Percentiles rank a stretch among this genome's conserved stretches.
phyloP scores from a whole-genome alignment of 371 early-diverging fungal species.

The Nosema muscidifuracis region DNA sequence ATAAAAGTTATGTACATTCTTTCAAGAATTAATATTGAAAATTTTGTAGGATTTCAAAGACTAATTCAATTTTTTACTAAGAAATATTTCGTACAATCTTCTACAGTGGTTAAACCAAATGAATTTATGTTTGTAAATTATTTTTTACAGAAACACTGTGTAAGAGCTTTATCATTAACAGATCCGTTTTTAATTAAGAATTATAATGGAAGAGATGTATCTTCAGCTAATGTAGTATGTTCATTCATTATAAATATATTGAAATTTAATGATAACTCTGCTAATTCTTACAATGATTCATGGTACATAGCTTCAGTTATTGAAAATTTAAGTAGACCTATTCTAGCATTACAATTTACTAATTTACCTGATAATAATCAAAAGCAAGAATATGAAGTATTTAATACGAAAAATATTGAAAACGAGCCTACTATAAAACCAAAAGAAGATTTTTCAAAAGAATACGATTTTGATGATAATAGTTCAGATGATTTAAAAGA shows the following conservation, averaged over 20 bases:
- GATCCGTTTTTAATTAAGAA: conserved; percentile 33
- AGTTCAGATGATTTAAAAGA: conserved; percentile 1
- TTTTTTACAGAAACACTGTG: conserved; percentile 61
- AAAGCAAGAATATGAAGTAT: background rate
- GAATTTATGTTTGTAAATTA: conserved; percentile 60
- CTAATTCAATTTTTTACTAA: conserved; percentile 63
- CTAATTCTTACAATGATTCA: conserved; percentile 58
- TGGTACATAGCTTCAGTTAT: conserved; percentile 58
- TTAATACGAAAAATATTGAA: background rate
- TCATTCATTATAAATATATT: conserved; percentile 62
- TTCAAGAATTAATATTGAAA: conserved; percentile 74
- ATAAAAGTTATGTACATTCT: conserved; percentile 26
- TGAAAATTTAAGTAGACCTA: conserved; percentile 34
- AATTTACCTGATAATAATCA: background rate
- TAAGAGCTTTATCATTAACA: conserved; percentile 47
- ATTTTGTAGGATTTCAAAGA: conserved; percentile 63
- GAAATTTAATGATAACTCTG: conserved; percentile 63
- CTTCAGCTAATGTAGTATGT: conserved; percentile 44
- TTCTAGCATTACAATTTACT: conserved; percentile 36
- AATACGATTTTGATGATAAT: background rate
- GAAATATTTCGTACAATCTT: conserved; percentile 60
- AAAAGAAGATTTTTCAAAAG: too few relatives aligned
- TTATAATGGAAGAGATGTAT: conserved; percentile 38
- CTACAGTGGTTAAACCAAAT: conserved; percentile 61
- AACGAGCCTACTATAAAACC: too few relatives aligned